Evolutionary conservation across 106 monocot species (phyloP).

Genomic region (Platanthera zijinensis): DNA sequence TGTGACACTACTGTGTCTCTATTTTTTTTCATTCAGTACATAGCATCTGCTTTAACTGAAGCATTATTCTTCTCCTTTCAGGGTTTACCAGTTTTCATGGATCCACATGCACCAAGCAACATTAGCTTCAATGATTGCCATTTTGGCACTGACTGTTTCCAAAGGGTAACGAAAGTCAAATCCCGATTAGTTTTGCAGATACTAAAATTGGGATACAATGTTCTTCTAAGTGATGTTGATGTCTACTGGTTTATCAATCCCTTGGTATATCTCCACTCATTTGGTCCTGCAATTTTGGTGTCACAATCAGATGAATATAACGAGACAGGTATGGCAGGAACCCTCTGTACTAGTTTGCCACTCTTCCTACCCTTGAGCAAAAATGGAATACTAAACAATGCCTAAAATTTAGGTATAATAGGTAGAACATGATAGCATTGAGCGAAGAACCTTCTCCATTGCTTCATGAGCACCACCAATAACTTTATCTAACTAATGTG

Average conservation of each 20-base stretch:
- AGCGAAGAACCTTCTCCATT: not conserved
- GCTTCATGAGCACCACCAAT: not conserved
- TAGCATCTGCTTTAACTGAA: not conserved
- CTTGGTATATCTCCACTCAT: conserved; percentile 53
- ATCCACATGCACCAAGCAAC: conserved; percentile 46
- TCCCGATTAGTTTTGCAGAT: conserved; percentile 85
- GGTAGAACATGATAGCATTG: not conserved
- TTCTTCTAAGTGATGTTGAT: conserved; percentile 91
- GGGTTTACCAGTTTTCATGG: conserved; percentile 92
- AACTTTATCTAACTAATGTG: not conserved
- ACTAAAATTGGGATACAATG: conserved; percentile 72
- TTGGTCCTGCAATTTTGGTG: conserved; percentile 55
- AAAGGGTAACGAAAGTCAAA: conserved; percentile 91
- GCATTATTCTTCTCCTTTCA: conserved; percentile 10
- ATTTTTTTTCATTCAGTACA: not conserved
- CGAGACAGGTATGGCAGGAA: conserved; percentile 45
- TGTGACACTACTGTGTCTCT: not conserved
- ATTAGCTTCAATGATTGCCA: conserved; percentile 84
- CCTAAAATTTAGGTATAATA: not conserved
- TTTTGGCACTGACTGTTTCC: conserved; percentile 86
- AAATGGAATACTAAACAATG: not conserved
- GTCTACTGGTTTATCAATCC: conserved; percentile 94
- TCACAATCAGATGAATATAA: conserved; percentile 94
- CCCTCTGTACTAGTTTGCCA: not conserved
- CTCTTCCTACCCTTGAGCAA: not conserved